Evolutionary conservation across 202 grass and related monocot genomes (phyloP).

Genomic region (Setaria italica): DNA sequence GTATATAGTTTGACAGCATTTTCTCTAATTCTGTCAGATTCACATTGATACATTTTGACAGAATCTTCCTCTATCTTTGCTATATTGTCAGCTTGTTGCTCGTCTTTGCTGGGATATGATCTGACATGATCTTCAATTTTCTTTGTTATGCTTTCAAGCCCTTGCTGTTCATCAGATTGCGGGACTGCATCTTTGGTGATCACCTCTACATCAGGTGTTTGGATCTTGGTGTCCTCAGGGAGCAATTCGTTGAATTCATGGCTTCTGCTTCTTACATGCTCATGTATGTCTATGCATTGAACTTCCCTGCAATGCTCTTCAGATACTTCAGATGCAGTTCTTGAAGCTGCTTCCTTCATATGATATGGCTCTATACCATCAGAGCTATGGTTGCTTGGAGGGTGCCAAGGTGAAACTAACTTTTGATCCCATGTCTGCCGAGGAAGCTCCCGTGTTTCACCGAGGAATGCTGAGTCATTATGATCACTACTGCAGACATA

Average conservation of each 20-base stretch:
- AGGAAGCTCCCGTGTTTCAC: slow-evolving; percentile 39
- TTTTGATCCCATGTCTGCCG: slow-evolving; percentile 49
- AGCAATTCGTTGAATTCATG: slow-evolving; percentile 49
- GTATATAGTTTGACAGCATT: slow-evolving; percentile 46
- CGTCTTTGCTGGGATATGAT: slow-evolving; percentile 19
- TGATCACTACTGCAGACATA: slow-evolving; percentile 49
- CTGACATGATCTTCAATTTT: slow-evolving; percentile 49
- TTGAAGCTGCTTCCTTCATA: slow-evolving; percentile 41
- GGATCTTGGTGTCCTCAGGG: slow-evolving; percentile 51
- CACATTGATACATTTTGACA: slow-evolving; percentile 38
- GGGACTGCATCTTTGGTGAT: slow-evolving; percentile 40
- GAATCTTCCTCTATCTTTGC: slow-evolving; percentile 40
- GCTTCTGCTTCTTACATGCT: slow-evolving; percentile 50
- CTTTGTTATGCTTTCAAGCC: slow-evolving; percentile 34
- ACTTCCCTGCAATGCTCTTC: slow-evolving; percentile 94
- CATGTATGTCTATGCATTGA: slow-evolving; percentile 78
- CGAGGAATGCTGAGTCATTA: slow-evolving; percentile 31
- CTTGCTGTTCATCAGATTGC: slow-evolving; percentile 37
- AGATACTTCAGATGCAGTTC: slow-evolving; percentile 56
- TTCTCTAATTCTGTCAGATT: slow-evolving; percentile 41
- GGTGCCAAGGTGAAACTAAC: slow-evolving; percentile 49
- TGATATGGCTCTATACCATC: slow-evolving; percentile 55
- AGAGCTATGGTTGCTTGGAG: slow-evolving; percentile 57
- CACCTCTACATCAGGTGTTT: slow-evolving; percentile 53
- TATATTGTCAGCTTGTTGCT: slow-evolving; percentile 22